Percentiles rank a stretch among this genome's conserved stretches.
These are phyloP conservation scores for Tolypocladium endophyticum DNA, from an alignment of 2,329 filamentous ascomycete genomes.

Conservation along the genomic window DNA sequence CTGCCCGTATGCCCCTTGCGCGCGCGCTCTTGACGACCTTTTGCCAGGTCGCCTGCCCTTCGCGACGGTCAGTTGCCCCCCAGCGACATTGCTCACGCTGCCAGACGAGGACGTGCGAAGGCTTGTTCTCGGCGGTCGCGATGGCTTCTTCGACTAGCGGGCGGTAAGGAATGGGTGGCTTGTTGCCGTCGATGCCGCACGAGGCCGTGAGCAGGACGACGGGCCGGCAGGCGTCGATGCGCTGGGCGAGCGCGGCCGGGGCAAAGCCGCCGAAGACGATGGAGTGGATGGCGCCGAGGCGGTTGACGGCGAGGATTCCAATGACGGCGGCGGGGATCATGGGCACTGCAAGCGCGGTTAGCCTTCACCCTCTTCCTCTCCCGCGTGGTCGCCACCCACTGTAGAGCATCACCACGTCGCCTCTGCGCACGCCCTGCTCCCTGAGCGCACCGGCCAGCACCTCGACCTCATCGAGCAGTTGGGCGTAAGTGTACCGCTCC, in stretches of 20 bases:
- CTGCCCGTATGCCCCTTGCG: slow-evolving; percentile 56
- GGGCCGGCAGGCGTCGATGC: slow-evolving; percentile 74
- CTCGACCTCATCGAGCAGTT: slow-evolving; percentile 72
- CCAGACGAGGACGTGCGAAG: slow-evolving; percentile 67
- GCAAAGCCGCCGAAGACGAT: slow-evolving; percentile 94
- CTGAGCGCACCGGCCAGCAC: slow-evolving; percentile 70
- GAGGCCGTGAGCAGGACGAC: slow-evolving; percentile 75
- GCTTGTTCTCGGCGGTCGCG: slow-evolving; percentile 57
- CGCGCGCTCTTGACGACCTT: slow-evolving; percentile 60
- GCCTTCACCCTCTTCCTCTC: neutral
- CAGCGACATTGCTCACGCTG: slow-evolving; percentile 69
- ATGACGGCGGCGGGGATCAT: slow-evolving; percentile 90
- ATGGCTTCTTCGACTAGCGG: slow-evolving; percentile 68
- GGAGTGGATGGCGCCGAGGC: slow-evolving; percentile 78
- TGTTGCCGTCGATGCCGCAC: slow-evolving; percentile 81
- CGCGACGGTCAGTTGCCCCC: slow-evolving; percentile 55
- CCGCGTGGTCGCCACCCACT: slow-evolving; percentile 21
- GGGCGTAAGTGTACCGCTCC: slow-evolving; percentile 61
- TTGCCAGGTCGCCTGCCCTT: slow-evolving; percentile 72
- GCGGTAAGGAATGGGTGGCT: slow-evolving; percentile 68
- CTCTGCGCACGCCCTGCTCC: slow-evolving; percentile 71
- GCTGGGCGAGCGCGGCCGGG: slow-evolving; percentile 67
- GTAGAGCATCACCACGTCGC: slow-evolving; percentile 84
- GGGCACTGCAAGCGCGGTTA: slow-evolving; percentile 50
- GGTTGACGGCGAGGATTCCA: slow-evolving; percentile 70